Evolutionary conservation across 306 rosid species (phyloP), one percentile per base, ranked within the genome.

Genomic region (Cucumis sativus): DNA sequence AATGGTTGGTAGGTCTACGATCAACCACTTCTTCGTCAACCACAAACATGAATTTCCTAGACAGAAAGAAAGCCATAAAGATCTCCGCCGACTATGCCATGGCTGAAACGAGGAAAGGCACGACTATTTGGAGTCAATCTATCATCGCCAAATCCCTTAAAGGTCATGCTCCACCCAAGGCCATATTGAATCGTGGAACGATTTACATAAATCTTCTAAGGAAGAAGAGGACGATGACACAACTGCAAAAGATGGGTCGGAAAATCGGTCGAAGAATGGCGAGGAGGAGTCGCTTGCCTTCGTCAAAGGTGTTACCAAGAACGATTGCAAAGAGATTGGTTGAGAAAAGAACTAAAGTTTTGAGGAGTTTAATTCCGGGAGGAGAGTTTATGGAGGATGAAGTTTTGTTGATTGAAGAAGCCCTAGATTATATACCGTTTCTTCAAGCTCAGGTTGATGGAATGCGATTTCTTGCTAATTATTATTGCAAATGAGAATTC

Each of bases 351-450:
- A 91, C 84, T 14, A 74, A 69, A 41, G 77, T 77, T 75, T 86
- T 93, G 7, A 89, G 83, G 87, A 83, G 87, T 73, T 81, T 93
- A 18, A 79, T 93, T 15, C 98, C 97, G 9, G 97, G 98, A 0
- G 97, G 97, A 47, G 85, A 89, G 58, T 86, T 59, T 51, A 84
- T 91, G 87, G 90, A 91, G 85, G 96, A 91, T 10, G 91, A 86
- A 41, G 71, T 45, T 21, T 77, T 69, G 78, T 84, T 93, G 92
- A 84, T 93, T 8, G 91, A 84, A 28, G 98, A 93, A 93, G 80
- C 97, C 91, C 96, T 93, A 84, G 98, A 93, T 87, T 93, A 93
- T 57, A 78, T 93, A 0, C 18, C 83, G 64, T 87, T 90, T 39
- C 82, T 93, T 4, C 79, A 74, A 77, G 91, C 91, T 84, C 98